A percentile compares a stretch with the other conserved stretches of the same genome.
These are phyloP conservation scores for Suhomyces yuchorum DNA, from an alignment of 1,139 yeast genomes.

Conservation along the genomic window DNA sequence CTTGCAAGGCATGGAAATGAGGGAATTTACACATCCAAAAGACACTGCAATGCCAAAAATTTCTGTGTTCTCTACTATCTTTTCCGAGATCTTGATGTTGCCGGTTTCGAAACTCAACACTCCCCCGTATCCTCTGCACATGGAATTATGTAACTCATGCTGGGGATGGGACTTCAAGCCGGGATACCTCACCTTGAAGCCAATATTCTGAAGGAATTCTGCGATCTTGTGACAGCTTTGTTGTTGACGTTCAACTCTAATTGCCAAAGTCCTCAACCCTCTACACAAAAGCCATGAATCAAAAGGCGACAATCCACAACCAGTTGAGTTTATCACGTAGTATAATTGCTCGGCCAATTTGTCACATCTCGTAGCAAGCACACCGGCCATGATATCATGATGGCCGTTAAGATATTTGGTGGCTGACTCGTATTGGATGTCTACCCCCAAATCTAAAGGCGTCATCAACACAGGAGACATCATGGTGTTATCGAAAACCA, in stretches of 20 bases:
- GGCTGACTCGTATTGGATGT: conserved; percentile 89
- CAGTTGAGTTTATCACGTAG: conserved; percentile 83
- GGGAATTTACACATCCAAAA: conserved; percentile 90
- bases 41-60: conserved; percentile 90
- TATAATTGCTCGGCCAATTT: conserved; percentile 68
- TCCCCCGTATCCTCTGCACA: conserved; percentile 86
- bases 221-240: conserved; percentile 75
- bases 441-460: conserved; percentile 84
- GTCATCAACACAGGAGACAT: conserved; percentile 87
- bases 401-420: conserved; percentile 92
- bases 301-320: conserved; percentile 88
- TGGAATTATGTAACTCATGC: conserved; percentile 71
- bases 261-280: conserved; percentile 83
- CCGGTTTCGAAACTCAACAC: conserved; percentile 91
- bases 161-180: conserved; percentile 84
- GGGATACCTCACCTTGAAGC: conserved; percentile 77
- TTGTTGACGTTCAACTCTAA: conserved; percentile 87
- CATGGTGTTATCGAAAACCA: conserved; percentile 94
- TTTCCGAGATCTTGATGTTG: conserved; percentile 62
- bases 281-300: conserved; percentile 87
- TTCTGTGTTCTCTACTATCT: conserved; percentile 72
- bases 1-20: conserved; percentile 88
- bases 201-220: conserved; percentile 61
- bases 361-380: conserved; percentile 67
- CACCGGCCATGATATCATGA: conserved; percentile 96